Conservation (phyloP, 139 green algal genomes). For the Chlorella sp. region DNA sequence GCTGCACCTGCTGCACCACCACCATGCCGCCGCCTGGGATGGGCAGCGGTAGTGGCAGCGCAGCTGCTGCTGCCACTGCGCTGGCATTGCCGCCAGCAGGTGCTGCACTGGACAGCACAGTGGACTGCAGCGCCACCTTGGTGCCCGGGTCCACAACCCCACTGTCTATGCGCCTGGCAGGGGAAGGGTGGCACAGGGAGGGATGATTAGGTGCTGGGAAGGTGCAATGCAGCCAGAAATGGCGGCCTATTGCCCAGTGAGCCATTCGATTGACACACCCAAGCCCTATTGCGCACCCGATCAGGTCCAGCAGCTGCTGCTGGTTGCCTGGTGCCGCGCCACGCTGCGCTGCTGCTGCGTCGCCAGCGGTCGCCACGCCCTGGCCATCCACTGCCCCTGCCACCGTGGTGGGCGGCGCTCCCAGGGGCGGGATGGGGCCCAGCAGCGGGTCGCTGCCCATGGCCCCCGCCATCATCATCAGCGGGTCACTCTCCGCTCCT, state of each 20-base stretch:
- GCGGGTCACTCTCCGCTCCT: not conserved
- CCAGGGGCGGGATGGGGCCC: slow-evolving; percentile 1
- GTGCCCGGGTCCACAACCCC: not conserved
- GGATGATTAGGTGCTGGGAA: not conserved
- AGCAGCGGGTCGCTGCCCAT: slow-evolving; percentile 5
- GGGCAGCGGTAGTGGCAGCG: slow-evolving; percentile 15
- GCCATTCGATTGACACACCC: too few species aligned
- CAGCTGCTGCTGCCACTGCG: not conserved
- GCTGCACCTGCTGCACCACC: slow-evolving; percentile 1
- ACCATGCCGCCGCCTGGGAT: not conserved
- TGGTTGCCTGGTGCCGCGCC: not conserved
- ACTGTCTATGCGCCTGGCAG: slow-evolving; percentile 12
- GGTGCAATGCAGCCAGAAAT: too few species aligned
- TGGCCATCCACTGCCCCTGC: too few species aligned
- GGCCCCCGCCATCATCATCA: not conserved
- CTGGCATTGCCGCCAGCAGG: not conserved
- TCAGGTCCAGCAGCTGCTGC: slow-evolving; percentile 18
- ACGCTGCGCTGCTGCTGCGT: not conserved
- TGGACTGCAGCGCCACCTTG: slow-evolving; percentile 1
- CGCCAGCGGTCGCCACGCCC: not conserved
- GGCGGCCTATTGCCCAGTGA: too few species aligned
- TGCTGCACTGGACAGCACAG: not conserved
- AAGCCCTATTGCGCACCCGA: not conserved
- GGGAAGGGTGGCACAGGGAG: not conserved
- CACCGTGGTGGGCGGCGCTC: not conserved